phyloP scores from a whole-genome alignment of 345 rosid species.

The Conringia planisiliqua region DNA sequence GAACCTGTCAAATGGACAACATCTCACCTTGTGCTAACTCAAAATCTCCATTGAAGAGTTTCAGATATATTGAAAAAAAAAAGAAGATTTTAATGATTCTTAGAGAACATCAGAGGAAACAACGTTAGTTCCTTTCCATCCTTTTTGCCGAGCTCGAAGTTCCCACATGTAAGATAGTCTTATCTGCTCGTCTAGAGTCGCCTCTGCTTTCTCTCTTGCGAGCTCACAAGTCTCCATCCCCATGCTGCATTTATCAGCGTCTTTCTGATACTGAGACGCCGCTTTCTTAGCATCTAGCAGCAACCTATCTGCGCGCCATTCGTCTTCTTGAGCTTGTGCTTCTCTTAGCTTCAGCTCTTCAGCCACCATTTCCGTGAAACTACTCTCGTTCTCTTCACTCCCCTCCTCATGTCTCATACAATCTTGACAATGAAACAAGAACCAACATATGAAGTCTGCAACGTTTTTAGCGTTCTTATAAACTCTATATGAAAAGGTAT shows the following conservation, averaged over 20 bases:
- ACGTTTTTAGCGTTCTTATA: background rate
- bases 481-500: background rate
- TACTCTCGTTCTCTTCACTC: conserved; percentile 47
- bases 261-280: conserved; percentile 62
- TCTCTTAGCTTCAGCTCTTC: conserved; percentile 58
- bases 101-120: conserved; percentile 20
- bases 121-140: conserved; percentile 30
- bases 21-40: background rate
- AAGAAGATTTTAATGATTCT: background rate
- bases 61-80: conserved; percentile 9
- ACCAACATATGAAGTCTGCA: background rate
- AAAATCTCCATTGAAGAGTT: conserved; percentile 5
- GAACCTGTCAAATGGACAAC: conserved; percentile 5
- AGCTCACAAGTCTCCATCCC: conserved; percentile 74
- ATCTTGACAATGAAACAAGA: conserved; percentile 36
- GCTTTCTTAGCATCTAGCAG: conserved; percentile 64
- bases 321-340: conserved; percentile 47
- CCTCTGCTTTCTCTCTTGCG: conserved; percentile 62
- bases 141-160: conserved; percentile 43
- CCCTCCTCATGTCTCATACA: conserved; percentile 48
- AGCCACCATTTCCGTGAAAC: conserved; percentile 40
- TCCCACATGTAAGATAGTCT: conserved; percentile 43
- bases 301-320: conserved; percentile 44
- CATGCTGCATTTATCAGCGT: conserved; percentile 64
- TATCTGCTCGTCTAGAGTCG: conserved; percentile 45